A percentile compares a stretch with the other conserved stretches of the same genome.
These are phyloP conservation scores for Yamadazyma aaseri DNA, from an alignment of 1,139 yeast genomes.

Conservation along the genomic window DNA sequence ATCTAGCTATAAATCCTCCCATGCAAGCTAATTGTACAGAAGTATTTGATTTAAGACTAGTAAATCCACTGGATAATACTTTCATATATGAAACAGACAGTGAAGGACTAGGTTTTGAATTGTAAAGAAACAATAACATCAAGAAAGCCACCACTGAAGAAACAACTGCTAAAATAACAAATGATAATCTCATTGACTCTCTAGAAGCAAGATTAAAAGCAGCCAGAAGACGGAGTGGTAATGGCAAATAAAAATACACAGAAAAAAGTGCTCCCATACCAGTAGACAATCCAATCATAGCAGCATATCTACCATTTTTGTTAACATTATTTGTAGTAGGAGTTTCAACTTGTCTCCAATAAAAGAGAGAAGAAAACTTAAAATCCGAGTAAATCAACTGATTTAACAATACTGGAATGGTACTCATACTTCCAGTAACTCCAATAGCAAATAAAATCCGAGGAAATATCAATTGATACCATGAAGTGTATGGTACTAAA, in stretches of 20 bases:
- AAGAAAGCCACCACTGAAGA: constrained; percentile 39
- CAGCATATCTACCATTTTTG: constrained; percentile 56
- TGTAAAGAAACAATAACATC: constrained; percentile 48
- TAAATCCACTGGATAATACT: constrained; percentile 46
- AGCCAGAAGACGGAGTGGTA: constrained; percentile 41
- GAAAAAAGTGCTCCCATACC: constrained; percentile 71
- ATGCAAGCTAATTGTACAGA: constrained; percentile 51
- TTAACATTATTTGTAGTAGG: constrained; percentile 9
- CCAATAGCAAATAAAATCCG: constrained; percentile 64
- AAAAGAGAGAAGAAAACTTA: constrained; percentile 23
- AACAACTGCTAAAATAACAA: constrained; percentile 45
- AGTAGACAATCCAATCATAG: constrained; percentile 59
- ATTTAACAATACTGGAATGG: constrained; percentile 50
- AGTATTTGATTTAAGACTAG: constrained; percentile 27
- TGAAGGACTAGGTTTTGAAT: constrained; percentile 10
- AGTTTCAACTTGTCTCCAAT: constrained; percentile 20
- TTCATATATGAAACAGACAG: constrained; percentile 22
- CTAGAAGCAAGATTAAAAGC: constrained; percentile 27
- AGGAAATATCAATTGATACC: constrained; percentile 43
- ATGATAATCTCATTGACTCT: constrained; percentile 47
- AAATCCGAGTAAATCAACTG: constrained; percentile 52
- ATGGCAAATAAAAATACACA: constrained; percentile 47
- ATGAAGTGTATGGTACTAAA: constrained; percentile 30
- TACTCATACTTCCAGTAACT: constrained; percentile 49
- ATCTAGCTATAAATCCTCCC: constrained; percentile 64